Conservation (phyloP, 176 grass and related monocot species). For the Puccinellia tenuiflora region DNA sequence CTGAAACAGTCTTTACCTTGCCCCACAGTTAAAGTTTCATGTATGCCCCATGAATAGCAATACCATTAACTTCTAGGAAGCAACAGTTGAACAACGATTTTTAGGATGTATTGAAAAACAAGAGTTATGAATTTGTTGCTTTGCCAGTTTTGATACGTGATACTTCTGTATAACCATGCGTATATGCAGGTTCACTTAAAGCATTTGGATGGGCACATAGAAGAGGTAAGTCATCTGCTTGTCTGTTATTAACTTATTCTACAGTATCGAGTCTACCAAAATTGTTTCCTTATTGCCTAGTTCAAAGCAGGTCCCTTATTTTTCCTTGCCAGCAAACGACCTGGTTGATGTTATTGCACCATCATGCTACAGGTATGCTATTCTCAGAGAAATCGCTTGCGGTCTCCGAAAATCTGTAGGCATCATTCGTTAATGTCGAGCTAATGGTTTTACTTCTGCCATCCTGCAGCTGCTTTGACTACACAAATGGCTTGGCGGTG, state of each 20-base stretch:
- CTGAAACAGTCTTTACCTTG: neutral
- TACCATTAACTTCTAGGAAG: constrained; percentile 15
- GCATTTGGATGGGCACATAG: constrained; percentile 93
- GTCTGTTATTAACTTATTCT: neutral
- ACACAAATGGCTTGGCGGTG: constrained; percentile 95
- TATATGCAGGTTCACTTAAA: constrained; percentile 87
- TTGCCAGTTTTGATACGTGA: neutral
- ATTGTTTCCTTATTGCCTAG: neutral
- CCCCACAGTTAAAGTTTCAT: neutral
- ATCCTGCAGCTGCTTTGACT: constrained; percentile 91
- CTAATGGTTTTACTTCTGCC: constrained; percentile 24
- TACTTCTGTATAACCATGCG: constrained; percentile 11
- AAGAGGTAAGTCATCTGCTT: constrained; percentile 57
- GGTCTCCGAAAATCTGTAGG: neutral
- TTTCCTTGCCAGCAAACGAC: constrained; percentile 91
- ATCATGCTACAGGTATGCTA: constrained; percentile 84
- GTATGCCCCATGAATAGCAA: neutral
- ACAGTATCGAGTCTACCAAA: neutral
- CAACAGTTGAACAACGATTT: neutral
- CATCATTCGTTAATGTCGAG: neutral
- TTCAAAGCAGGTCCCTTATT: constrained; percentile 90
- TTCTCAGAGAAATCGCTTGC: neutral
- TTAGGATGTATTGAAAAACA: neutral
- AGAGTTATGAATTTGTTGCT: neutral
- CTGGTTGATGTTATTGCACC: constrained; percentile 98